These are phyloP conservation scores for Diddensiella transvaalensis DNA, from an alignment of 805 yeast genomes.

Conservation along the genomic window DNA sequence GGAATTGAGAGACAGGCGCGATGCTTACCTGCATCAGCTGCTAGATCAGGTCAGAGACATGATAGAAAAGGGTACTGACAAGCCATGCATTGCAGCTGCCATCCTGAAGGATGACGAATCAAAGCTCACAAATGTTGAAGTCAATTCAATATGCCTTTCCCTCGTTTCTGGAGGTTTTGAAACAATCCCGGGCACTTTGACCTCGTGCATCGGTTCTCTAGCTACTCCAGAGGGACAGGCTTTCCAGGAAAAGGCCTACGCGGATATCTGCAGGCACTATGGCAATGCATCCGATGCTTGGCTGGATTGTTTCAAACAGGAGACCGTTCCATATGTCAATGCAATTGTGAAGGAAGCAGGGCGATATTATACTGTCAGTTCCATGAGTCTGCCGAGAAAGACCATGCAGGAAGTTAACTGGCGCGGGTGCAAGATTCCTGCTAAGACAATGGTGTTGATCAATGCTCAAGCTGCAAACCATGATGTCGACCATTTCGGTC, in stretches of 20 bases:
- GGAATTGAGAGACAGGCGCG: slow-evolving; percentile 32
- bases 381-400: slow-evolving; percentile 60
- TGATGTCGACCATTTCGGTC: slow-evolving; percentile 38
- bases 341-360: slow-evolving; percentile 66
- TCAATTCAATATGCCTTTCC: slow-evolving; percentile 59
- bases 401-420: slow-evolving; percentile 51
- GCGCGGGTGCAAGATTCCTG: slow-evolving; percentile 45
- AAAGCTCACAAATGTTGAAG: slow-evolving; percentile 37
- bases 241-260: slow-evolving; percentile 47
- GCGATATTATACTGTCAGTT: slow-evolving; percentile 61
- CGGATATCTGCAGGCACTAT: slow-evolving; percentile 39
- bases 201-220: slow-evolving; percentile 58
- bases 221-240: slow-evolving; percentile 37
- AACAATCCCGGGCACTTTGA: slow-evolving; percentile 61
- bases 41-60: slow-evolving; percentile 32
- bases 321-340: slow-evolving; percentile 45
- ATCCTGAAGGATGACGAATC: slow-evolving; percentile 32
- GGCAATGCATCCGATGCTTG: slow-evolving; percentile 27
- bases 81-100: slow-evolving; percentile 36
- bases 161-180: slow-evolving; percentile 78
- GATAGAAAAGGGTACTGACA: slow-evolving; percentile 29
- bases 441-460: slow-evolving; percentile 56
- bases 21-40: slow-evolving; percentile 31
- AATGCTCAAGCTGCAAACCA: slow-evolving; percentile 71
- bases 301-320: slow-evolving; percentile 25